Evolutionary conservation across 2,329 filamentous ascomycete species (phyloP), one percentile per base, ranked within the genome.

Genomic region (Paecilomyces sp.): DNA sequence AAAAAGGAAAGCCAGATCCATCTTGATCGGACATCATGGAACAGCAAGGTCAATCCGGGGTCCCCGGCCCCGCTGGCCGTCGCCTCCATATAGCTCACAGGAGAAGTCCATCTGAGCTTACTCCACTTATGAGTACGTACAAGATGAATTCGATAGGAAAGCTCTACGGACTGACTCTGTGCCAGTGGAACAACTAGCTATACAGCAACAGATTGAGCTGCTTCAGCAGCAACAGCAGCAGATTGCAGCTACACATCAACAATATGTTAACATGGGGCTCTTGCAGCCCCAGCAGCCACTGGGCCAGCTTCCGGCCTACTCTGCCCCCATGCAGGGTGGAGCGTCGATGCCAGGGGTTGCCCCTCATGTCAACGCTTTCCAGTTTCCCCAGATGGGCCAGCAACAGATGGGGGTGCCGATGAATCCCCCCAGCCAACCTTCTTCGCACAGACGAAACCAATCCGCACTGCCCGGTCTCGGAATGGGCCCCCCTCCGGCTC

Each of bases 191-290:
- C 92, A 97, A 84, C 86, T 96, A 74, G 91, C 91, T 73, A 92
- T 97, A 74, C 92, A 96, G 80, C 93, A 97, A 81, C 93, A 97
- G 79, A 97, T 97, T 72, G 93, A 97, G 79, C 85, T 95, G 73
- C 84, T 97, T 72, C 93, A 97, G 80, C 92, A 96, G 76, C 94
- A 97, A 76, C 94, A 97, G 76, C 92, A 97, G 77, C 92, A 97
- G 75, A 95, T 97, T 72, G 91, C 95, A 78, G 91, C 91, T 68
- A 94, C 91, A 65, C 92, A 97, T 72, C 92, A 97, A 79, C 93
- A 97, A 79, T 97, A 96, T 81, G 89, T 96, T 70, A 96, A 94
- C 76, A 92, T 97, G 90, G 91, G 91, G 75, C 92, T 97, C 84
- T 88, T 97, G 70, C 88, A 89, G 67, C 88, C 90, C 57, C 89